Evolutionary conservation across 2,329 filamentous ascomycete genomes (phyloP).

Genomic region (Rhexocercosporidium sp.): DNA sequence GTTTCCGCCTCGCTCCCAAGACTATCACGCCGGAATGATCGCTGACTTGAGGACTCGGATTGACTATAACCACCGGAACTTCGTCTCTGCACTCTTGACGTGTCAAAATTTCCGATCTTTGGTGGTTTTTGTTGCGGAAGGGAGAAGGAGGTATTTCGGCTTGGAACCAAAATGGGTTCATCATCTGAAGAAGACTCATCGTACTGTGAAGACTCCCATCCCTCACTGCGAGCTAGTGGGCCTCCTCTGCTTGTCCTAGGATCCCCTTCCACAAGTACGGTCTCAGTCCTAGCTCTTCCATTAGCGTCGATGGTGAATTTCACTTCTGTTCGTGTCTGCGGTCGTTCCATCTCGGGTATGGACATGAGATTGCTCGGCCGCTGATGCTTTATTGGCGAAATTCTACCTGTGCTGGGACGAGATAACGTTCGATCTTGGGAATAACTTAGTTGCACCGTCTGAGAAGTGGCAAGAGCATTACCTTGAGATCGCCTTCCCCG

Average conservation of each 20-base stretch:
- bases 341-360: constrained; percentile 57
- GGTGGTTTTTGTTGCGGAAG: constrained; percentile 37
- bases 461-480: constrained; percentile 19
- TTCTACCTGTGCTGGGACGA: constrained; percentile 33
- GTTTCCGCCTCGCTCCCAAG: constrained; percentile 65
- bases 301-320: constrained; percentile 68
- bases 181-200: constrained; percentile 64
- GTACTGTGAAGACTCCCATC: constrained; percentile 52
- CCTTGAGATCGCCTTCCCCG: constrained; percentile 34
- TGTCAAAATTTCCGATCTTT: constrained; percentile 36
- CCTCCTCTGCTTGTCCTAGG: constrained; percentile 28
- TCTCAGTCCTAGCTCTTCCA: constrained; percentile 51
- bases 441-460: constrained; percentile 21
- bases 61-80: constrained; percentile 39
- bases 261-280: constrained; percentile 36
- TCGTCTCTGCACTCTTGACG: constrained; percentile 29
- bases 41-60: constrained; percentile 40
- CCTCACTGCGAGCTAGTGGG: constrained; percentile 36
- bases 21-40: constrained; percentile 33
- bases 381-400: constrained; percentile 57
- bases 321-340: constrained; percentile 58
- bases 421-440: constrained; percentile 30
- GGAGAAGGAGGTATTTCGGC: constrained; percentile 60
- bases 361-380: constrained; percentile 57
- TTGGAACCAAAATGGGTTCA: constrained; percentile 68